These are phyloP conservation scores for Irpex sp. DNA, from an alignment of 1,284 basidiomycete genomes.

Conservation along the genomic window DNA sequence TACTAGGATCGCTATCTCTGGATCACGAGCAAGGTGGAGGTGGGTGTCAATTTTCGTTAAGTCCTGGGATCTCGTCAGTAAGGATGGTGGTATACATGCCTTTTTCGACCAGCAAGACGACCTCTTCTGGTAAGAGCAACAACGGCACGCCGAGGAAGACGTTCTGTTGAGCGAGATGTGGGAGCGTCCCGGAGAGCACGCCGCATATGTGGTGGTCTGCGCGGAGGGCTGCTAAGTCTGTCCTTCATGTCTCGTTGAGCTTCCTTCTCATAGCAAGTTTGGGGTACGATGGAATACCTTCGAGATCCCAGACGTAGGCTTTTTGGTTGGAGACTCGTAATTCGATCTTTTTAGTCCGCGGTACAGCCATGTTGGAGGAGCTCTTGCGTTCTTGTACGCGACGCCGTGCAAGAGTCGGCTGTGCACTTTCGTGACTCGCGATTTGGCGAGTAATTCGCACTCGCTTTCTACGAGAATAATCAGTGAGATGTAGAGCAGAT, in stretches of 20 bases:
- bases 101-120: conserved; percentile 78
- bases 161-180: conserved; percentile 95
- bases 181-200: conserved; percentile 84
- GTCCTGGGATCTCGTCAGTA: too few relatives aligned
- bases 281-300: conserved; percentile 41
- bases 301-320: conserved; percentile 74
- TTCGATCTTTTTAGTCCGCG: conserved; percentile 22
- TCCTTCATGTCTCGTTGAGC: conserved; percentile 19
- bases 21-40: conserved; percentile 7
- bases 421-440: too few relatives aligned
- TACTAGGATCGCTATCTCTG: conserved; percentile 75
- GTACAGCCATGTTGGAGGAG: too few relatives aligned
- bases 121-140: conserved; percentile 88
- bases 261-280: background rate
- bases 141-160: conserved; percentile 91
- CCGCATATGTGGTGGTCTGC: conserved; percentile 82
- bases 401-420: too few relatives aligned
- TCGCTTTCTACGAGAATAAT: too few relatives aligned
- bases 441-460: too few relatives aligned
- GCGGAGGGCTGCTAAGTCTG: conserved; percentile 77
- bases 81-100: conserved; percentile 37
- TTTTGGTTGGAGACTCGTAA: conserved; percentile 65
- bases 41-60: background rate
- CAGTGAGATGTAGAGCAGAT: too few relatives aligned
- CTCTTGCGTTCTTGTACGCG: too few relatives aligned